Base-by-base conservation (phyloP, 164 flowering plant species). In the Tinospora cordifolia region DNA sequence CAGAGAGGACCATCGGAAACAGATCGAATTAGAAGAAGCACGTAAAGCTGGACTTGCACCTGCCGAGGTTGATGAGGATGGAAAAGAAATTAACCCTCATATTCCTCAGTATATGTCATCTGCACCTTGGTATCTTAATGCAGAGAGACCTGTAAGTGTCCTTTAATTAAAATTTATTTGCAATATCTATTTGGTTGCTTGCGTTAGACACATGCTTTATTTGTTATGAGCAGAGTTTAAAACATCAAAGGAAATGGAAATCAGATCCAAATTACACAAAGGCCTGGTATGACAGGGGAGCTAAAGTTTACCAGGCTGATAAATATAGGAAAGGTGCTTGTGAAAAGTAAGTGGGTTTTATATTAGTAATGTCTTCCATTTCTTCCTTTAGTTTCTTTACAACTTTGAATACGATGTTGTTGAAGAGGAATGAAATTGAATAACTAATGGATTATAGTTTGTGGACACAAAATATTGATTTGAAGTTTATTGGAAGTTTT, bases 221-320 rank as follows among this genome's bases (percentile, higher is more conserved):
- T 19, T 65, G n/a, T 39, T 27, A 59, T 67, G 8, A 2, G 36
- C 38, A 91, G 92, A 91, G 92, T 81, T 84, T 93, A 69, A 89
- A 88, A 81, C 98, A 93, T 93, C 98, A 93, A 88, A 86, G 96
- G 89, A 93, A 93, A 65, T 91, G 97, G 98, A 93, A 93, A 71
- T 83, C 89, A 11, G 93, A 88, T 80, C 97, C 95, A n/a, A 89
- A 87, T 79, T 89, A 89, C 72, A 85, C 97, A 2, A 87, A 87
- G 70, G 79, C 87, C 0, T 91, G 97, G 98, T 93, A 93, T 74
- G 95, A 90, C 58, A 83, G 98, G 80, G 97, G 96, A 78, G 93
- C 91, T 47, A 89, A 87, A 74, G 81, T 83, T 51, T 81, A 68
- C 68, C 93, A 89, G 76, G 98, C 98, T 24, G 87, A 88, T 21